These are phyloP conservation scores for Symbiodinium pilosum DNA, from an alignment of 73 alveolate genomes.

Conservation along the genomic window DNA sequence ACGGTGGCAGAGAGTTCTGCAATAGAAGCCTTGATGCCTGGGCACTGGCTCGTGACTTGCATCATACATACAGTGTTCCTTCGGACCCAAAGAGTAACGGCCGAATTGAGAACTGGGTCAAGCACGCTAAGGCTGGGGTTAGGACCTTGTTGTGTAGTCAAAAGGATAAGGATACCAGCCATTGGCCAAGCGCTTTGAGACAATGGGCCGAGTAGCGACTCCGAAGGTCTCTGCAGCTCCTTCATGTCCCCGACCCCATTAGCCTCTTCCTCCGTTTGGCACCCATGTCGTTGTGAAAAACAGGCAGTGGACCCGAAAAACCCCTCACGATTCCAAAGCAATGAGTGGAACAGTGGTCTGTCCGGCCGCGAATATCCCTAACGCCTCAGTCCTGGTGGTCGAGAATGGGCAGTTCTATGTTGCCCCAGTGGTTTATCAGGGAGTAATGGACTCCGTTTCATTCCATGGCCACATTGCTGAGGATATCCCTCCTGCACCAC, in stretches of 20 bases:
- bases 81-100: not conserved
- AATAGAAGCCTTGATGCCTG: not conserved
- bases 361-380: not conserved
- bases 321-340: not conserved
- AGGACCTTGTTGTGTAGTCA: not conserved
- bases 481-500: not conserved
- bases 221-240: not conserved
- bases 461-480: not conserved
- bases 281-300: not conserved
- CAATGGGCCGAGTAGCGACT: not conserved
- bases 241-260: not conserved
- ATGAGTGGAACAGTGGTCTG: not conserved
- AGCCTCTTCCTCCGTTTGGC: not conserved
- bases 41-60: not conserved
- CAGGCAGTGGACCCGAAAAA: not conserved
- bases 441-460: not conserved
- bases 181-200: not conserved
- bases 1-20: not conserved
- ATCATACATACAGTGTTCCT: not conserved
- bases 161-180: not conserved
- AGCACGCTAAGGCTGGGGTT: not conserved
- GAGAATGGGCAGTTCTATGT: not conserved
- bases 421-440: not conserved
- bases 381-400: not conserved
- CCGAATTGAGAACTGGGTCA: not conserved